Conservation (phyloP, 306 rosid species). For the Vicia villosa region DNA sequence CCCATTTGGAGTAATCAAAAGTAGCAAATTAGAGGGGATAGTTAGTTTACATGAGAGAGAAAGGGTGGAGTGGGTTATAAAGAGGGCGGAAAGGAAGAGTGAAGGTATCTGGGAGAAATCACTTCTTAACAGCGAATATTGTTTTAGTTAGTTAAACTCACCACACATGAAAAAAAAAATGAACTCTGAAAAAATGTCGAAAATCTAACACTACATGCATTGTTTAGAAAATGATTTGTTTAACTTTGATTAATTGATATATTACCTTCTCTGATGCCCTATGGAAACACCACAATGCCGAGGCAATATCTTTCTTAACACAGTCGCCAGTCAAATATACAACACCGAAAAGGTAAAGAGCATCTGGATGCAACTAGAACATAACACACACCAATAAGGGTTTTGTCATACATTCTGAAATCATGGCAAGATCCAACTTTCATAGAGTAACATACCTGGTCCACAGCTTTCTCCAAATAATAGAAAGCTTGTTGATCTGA, state of each 20-base stretch:
- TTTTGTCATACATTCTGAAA: constrained; percentile 31
- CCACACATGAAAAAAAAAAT: constrained; percentile 5
- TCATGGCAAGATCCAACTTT: constrained; percentile 30
- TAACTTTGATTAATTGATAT: constrained; percentile 29
- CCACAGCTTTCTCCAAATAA: constrained; percentile 93
- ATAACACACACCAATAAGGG: constrained; percentile 49
- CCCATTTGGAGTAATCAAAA: no score
- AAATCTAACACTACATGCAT: not conserved
- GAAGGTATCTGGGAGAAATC: no score
- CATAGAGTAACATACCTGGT: constrained; percentile 63
- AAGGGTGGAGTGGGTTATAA: no score
- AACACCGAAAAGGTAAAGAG: constrained; percentile 87
- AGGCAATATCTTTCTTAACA: constrained; percentile 69
- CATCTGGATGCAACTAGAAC: constrained; percentile 88
- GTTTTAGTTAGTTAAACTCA: constrained; percentile 14
- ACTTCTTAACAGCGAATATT: no score
- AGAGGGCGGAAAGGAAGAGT: no score
- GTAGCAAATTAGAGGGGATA: no score
- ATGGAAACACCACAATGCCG: constrained; percentile 91
- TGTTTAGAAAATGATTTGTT: not conserved
- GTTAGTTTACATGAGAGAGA: no score
- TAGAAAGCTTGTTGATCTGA: constrained; percentile 91
- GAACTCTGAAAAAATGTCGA: constrained; percentile 2
- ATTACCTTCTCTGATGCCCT: constrained; percentile 91
- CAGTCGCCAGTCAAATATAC: constrained; percentile 92